These are phyloP conservation scores for Meyerozyma carpophila DNA, from an alignment of 1,139 yeast genomes.

Conservation along the genomic window DNA sequence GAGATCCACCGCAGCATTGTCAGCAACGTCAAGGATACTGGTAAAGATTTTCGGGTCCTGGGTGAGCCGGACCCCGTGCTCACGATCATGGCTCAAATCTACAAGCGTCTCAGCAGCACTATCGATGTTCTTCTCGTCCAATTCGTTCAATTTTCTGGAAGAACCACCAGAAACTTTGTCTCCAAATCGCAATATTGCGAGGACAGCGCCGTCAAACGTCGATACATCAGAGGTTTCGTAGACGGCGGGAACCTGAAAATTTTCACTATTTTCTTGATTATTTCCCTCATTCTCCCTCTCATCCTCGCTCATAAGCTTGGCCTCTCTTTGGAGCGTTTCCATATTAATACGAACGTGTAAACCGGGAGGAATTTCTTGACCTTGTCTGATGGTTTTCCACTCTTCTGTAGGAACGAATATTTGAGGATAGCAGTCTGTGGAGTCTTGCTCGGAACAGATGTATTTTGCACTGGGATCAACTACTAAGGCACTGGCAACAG, in stretches of 20 bases:
- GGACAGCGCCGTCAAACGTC: not conserved
- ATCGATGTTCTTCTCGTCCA: not conserved
- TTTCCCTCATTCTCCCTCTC: not conserved
- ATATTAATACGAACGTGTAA: conserved; percentile 67
- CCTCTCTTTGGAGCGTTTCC: conserved; percentile 64
- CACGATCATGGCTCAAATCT: conserved; percentile 63
- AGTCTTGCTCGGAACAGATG: conserved; percentile 43
- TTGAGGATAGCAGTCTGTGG: conserved; percentile 57
- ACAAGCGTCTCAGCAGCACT: conserved; percentile 42
- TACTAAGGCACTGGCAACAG: not conserved
- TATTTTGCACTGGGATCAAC: conserved; percentile 9
- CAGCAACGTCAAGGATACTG: not conserved
- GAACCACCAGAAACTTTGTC: not conserved
- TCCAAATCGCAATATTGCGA: not conserved
- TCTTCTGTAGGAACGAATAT: conserved; percentile 55
- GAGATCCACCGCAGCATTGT: conserved; percentile 8
- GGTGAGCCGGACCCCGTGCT: conserved; percentile 48
- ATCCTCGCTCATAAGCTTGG: conserved; percentile 43
- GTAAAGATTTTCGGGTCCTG: conserved; percentile 2
- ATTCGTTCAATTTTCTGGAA: not conserved
- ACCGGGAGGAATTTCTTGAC: conserved; percentile 74
- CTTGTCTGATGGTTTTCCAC: conserved; percentile 66
- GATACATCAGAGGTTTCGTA: not conserved
- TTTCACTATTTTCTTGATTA: not conserved
- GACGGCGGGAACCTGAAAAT: not conserved